These are phyloP conservation scores for Metschnikowia orientalis DNA, from an alignment of 805 yeast species.

Conservation along the genomic window DNA sequence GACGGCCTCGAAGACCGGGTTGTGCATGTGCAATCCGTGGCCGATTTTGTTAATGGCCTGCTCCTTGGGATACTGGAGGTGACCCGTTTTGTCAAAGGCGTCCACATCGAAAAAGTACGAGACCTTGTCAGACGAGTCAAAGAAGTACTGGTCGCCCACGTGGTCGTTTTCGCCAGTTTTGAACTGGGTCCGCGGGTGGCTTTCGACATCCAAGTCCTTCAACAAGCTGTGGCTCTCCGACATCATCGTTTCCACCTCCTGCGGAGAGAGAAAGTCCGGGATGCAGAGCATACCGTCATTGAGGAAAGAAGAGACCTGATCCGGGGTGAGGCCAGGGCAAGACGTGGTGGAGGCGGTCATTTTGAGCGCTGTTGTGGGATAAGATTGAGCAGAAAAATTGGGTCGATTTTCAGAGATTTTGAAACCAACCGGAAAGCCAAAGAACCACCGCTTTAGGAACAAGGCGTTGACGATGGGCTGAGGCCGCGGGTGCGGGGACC, in stretches of 20 bases:
- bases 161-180: slow-evolving; percentile 57
- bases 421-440: no score
- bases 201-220: slow-evolving; percentile 43
- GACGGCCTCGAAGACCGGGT: slow-evolving; percentile 43
- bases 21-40: slow-evolving; percentile 64
- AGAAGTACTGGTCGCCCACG: slow-evolving; percentile 69
- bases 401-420: no score
- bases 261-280: slow-evolving; percentile 46
- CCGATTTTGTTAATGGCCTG: slow-evolving; percentile 72
- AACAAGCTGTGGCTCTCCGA: slow-evolving; percentile 43
- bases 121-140: slow-evolving; percentile 64
- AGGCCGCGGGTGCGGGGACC: no score
- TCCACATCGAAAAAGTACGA: slow-evolving; percentile 68
- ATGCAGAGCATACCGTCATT: slow-evolving; percentile 60
- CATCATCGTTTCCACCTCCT: slow-evolving; percentile 39
- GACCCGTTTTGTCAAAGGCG: slow-evolving; percentile 55
- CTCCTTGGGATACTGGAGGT: slow-evolving; percentile 48
- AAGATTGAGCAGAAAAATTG: no score
- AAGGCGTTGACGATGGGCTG: no score
- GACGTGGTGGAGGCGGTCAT: no score
- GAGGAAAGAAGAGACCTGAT: slow-evolving; percentile 48
- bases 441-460: no score
- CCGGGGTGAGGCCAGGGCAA: slow-evolving; percentile 43
- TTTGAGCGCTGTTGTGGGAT: no score
- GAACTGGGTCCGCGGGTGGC: slow-evolving; percentile 69